phyloP scores from a whole-genome alignment of 2,329 filamentous ascomycete species.

The Annulohypoxylon truncatum region DNA sequence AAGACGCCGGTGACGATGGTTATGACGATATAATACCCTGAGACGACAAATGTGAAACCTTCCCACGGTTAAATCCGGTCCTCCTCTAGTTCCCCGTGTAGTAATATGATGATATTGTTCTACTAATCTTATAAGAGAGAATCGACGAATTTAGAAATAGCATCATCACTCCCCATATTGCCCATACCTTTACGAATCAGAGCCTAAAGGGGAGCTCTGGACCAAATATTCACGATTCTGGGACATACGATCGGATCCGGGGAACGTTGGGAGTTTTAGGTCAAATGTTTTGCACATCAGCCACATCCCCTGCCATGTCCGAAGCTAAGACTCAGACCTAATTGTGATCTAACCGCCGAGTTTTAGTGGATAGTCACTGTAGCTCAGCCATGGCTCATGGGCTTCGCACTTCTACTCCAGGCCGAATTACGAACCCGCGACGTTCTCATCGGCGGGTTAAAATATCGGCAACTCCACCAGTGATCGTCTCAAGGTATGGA shows the following conservation, averaged over 20 bases:
- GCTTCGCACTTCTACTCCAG: too few species aligned
- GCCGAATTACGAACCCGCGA: not conserved
- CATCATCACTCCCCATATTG: not conserved
- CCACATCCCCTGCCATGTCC: too few species aligned
- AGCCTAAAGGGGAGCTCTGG: not conserved
- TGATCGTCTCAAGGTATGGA: not conserved
- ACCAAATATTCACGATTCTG: not conserved
- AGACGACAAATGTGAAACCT: constrained; percentile 1
- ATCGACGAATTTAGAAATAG: not conserved
- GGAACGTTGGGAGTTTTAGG: too few species aligned
- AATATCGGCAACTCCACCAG: not conserved
- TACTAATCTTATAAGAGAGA: not conserved
- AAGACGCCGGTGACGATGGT: not conserved
- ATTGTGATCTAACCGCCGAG: too few species aligned
- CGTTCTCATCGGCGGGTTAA: not conserved
- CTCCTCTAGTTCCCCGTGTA: not conserved
- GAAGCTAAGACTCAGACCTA: too few species aligned
- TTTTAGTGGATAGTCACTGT: too few species aligned
- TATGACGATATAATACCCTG: constrained; percentile 2
- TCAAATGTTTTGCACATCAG: too few species aligned
- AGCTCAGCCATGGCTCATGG: too few species aligned
- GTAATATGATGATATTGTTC: constrained; percentile 7
- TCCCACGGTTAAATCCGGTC: not conserved
- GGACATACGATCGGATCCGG: not conserved
- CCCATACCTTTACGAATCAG: not conserved